Percentiles rank a stretch among this genome's conserved stretches.
Evolutionary conservation across 108 stramenopile species (phyloP).

Genomic region (Cyclotella kingstonii): DNA sequence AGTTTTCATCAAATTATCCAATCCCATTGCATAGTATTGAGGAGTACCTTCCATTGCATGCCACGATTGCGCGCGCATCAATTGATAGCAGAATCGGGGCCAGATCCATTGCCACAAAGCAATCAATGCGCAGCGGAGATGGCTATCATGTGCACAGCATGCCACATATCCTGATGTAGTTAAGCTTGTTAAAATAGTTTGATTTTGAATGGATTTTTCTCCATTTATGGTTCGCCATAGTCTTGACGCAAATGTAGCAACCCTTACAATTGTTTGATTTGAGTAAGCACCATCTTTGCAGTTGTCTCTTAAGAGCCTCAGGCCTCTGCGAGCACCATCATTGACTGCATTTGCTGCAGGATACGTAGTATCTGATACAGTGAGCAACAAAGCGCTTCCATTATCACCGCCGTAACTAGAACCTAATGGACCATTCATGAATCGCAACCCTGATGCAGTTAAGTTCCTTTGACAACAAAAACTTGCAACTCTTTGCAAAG

Average conservation of each 20-base stretch:
- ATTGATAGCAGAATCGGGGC: conserved; percentile 63
- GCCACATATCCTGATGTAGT: conserved; percentile 17
- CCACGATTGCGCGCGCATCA: conserved; percentile 59
- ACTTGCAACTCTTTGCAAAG: conserved; percentile 76
- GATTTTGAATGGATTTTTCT: conserved; percentile 27
- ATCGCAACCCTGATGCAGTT: conserved; percentile 55
- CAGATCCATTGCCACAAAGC: conserved; percentile 86
- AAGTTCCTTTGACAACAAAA: conserved; percentile 69
- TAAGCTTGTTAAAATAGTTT: background rate
- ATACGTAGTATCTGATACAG: conserved; percentile 54
- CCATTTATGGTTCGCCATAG: conserved; percentile 89
- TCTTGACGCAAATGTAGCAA: conserved; percentile 74
- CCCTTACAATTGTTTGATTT: conserved; percentile 56
- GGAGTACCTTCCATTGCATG: conserved; percentile 54
- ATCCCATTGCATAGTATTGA: conserved; percentile 57
- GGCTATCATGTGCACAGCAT: conserved; percentile 67
- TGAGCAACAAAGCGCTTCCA: conserved; percentile 61
- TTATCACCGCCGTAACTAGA: conserved; percentile 78
- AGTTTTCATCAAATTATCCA: conserved; percentile 68
- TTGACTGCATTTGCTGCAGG: conserved; percentile 85
- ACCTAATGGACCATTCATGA: conserved; percentile 76
- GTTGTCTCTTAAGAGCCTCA: conserved; percentile 59
- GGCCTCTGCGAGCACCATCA: conserved; percentile 79
- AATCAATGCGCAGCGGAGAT: conserved; percentile 68
- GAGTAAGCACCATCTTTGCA: conserved; percentile 38